Evolutionary conservation across 768 basidiomycete species (phyloP), one percentile per base, ranked within the genome.

Genomic region (Pleurotus citrinopileatus): DNA sequence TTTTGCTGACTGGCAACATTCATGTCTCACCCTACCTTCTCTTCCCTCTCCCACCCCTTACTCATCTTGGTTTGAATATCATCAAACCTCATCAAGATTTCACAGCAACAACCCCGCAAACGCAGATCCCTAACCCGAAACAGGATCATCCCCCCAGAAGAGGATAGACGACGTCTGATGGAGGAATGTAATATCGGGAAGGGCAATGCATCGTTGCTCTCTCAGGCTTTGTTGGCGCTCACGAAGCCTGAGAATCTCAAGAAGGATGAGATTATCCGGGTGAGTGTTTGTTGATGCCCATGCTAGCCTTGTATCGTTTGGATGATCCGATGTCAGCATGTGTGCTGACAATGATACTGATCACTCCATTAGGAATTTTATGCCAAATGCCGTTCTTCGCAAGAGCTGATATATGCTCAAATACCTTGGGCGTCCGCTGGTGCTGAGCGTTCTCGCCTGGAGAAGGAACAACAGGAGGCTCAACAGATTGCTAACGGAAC

Each of bases 401-500:
- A 93, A 67, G 93, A 94, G 56, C 78, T 94, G 9, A 83, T 96
- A 23, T 86, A 76, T 58, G 84, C 87, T 9, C 94, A 95, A 68
- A 94, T 97, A 61, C 84, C 89, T 5, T 96, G 94, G 94, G 94
- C 94, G 3, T 80, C 84, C 19, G 85, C 91, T 1, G 81, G 86
- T 12, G 93, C 93, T 1, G 87, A 89, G 60, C 82, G 82, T 42
- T 87, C 88, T 6, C 77, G 89, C 28, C 60, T 63, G 59, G 57
- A 64, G 9, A 66, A 63, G 17, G 60, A 57, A 44, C 60, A 54
- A 50, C 57, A 47, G 15, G 12, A 61, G 66, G 46, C 60, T 63
- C 20, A 51, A 54, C 59, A 65, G 55, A 47, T 61, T 56, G 51
- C 61, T 57, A 15, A 56, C 26, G 48, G 55, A 32, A 55, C 13